Evolutionary conservation across 1,284 basidiomycete species (phyloP).

Genomic region (Ceratobasidium sp.): DNA sequence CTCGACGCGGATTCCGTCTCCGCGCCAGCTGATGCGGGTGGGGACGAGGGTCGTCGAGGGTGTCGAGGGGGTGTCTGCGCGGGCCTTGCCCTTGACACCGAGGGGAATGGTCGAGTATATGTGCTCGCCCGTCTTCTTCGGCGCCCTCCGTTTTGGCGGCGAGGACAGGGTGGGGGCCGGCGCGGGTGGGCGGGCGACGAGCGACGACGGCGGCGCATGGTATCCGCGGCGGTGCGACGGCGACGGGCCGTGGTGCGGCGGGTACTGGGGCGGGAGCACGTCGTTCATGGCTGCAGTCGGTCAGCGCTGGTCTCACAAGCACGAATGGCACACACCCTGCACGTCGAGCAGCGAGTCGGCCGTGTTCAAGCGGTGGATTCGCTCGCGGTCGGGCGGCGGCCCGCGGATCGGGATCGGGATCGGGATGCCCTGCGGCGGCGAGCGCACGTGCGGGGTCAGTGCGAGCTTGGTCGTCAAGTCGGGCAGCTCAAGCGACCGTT

Average conservation of each 20-base stretch:
- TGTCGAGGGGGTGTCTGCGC: constrained; percentile 47
- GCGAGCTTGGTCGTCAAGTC: constrained; percentile 67
- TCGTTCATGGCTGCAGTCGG: constrained; percentile 40
- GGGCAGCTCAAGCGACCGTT: constrained; percentile 74
- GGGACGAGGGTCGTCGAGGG: constrained; percentile 51
- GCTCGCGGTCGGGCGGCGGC: constrained; percentile 49
- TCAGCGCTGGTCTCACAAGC: constrained; percentile 6
- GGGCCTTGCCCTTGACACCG: constrained; percentile 51
- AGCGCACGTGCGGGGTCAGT: constrained; percentile 53
- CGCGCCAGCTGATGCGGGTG: constrained; percentile 67
- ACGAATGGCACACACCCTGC: neutral
- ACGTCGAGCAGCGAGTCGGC: constrained; percentile 48
- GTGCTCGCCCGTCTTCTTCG: constrained; percentile 55
- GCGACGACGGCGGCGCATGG: constrained; percentile 22
- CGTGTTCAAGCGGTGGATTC: constrained; percentile 45
- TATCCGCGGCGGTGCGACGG: constrained; percentile 22
- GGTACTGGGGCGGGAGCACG: constrained; percentile 47
- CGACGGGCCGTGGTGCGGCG: constrained; percentile 50
- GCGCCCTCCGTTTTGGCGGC: neutral
- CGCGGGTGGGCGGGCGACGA: constrained; percentile 28
- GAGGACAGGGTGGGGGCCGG: constrained; percentile 11
- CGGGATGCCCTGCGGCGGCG: constrained; percentile 54
- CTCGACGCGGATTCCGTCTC: constrained; percentile 63
- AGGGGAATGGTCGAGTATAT: constrained; percentile 68
- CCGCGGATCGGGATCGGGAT: constrained; percentile 51